phyloP scores from a whole-genome alignment of 768 basidiomycete species.

The Pleurotus tuber-regium region DNA sequence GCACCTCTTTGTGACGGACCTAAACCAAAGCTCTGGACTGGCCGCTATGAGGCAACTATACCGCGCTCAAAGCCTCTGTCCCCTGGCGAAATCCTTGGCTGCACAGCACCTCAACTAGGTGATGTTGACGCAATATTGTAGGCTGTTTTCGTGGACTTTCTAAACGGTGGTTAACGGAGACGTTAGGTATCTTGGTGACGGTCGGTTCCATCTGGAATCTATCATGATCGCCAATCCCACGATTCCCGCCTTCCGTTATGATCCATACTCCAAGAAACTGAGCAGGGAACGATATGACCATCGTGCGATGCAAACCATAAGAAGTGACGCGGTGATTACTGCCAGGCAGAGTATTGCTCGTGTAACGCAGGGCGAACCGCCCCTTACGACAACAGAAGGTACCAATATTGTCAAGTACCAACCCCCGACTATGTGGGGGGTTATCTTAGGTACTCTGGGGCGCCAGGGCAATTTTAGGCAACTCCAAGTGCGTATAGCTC shows the following conservation, averaged over 20 bases:
- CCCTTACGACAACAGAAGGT: slow-evolving; percentile 9
- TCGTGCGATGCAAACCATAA: slow-evolving; percentile 73
- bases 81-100: slow-evolving; percentile 96
- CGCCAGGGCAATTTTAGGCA: slow-evolving; percentile 92
- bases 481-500: slow-evolving; percentile 51
- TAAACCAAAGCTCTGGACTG: slow-evolving; percentile 42
- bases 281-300: slow-evolving; percentile 93
- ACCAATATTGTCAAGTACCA: no score
- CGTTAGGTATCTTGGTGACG: slow-evolving; percentile 92
- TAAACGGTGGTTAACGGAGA: slow-evolving; percentile 13
- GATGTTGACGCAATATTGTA: slow-evolving; percentile 91
- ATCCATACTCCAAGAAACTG: slow-evolving; percentile 97
- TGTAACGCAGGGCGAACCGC: slow-evolving; percentile 15
- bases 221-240: slow-evolving; percentile 99
- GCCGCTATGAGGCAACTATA: slow-evolving; percentile 71
- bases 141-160: slow-evolving; percentile 4
- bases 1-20: slow-evolving; percentile 1
- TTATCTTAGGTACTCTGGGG: slow-evolving; percentile 91
- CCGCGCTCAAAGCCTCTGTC: slow-evolving; percentile 90
- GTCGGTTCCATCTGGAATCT: slow-evolving; percentile 96
- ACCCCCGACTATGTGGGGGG: slow-evolving; percentile 70
- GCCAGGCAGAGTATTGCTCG: slow-evolving; percentile 65
- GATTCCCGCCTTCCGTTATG: slow-evolving; percentile 95
- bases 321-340: slow-evolving; percentile 71
- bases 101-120: slow-evolving; percentile 82